Evolutionary conservation across 768 basidiomycete species (phyloP), one percentile per base, ranked within the genome.

Genomic region (Pleurotus platypus): DNA sequence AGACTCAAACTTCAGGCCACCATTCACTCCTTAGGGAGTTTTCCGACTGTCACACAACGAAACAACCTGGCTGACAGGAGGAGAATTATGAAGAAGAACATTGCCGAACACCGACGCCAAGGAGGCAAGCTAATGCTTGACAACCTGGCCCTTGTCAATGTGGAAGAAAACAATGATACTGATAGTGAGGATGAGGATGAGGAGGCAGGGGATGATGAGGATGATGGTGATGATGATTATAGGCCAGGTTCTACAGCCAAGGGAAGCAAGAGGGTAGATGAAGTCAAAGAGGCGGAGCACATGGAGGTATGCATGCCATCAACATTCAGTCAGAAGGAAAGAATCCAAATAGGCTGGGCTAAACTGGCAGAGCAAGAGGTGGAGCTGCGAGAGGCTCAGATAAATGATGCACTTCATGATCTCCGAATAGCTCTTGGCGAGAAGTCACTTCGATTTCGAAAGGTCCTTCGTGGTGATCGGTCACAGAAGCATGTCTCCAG

Each of bases 331-430:
- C 57, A 12, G 27, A 39, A 22, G 26, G 63, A 13, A 49, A 46
- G 22, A 58, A 59, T 0, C 49, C 38, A 2, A 16, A 56, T 12
- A 60, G 61, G 61, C 58, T 54, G 4, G 22, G 54, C n/a, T 40
- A 60, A 45, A 27, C 46, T n/a, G 37, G 62, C n/a, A 57, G 60
- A 18, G 49, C 50, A 50, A 15, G 66, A 67, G 47, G 58, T 49
- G 20, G 16, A 53, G 24, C 51, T 67, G 6, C 60, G 62, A 0
- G n/a, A 61, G 20, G 65, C 51, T 0, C 63, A 66, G 35, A 56
- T 56, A 5, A 37, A 40, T 12, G 65, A 63, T 20, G 48, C 63
- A 13, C 57, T 67, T 1, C 40, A 66, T 22, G 60, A 66, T 12
- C 49, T 67, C 8, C 61, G 65, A 3, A 6, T 35, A 4, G 56